A percentile compares a stretch with the other conserved stretches of the same genome.
These are phyloP conservation scores for Fusarium begoniae DNA, from an alignment of 2,329 filamentous ascomycete species.

Conservation along the genomic window DNA sequence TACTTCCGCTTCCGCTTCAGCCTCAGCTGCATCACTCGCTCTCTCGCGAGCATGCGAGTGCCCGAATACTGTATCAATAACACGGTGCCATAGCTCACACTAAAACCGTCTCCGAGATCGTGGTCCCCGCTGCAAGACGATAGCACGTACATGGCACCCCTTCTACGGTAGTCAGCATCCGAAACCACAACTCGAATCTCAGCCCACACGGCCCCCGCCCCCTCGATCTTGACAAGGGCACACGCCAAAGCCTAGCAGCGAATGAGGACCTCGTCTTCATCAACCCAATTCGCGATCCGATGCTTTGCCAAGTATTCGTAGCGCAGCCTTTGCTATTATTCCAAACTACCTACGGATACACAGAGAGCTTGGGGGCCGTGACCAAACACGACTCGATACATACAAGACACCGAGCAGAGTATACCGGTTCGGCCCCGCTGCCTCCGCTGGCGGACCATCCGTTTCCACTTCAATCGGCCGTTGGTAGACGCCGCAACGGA, in stretches of 20 bases:
- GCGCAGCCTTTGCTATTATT: not conserved
- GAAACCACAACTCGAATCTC: slow-evolving; percentile 43
- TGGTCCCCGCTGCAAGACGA: slow-evolving; percentile 4
- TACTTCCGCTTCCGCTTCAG: slow-evolving; percentile 15
- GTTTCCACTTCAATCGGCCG: slow-evolving; percentile 36
- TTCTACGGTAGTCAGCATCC: slow-evolving; percentile 35
- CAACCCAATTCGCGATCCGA: slow-evolving; percentile 4
- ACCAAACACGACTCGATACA: not conserved
- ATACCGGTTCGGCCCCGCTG: slow-evolving; percentile 33
- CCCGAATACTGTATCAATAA: not conserved
- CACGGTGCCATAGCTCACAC: slow-evolving; percentile 13
- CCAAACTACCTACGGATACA: not conserved
- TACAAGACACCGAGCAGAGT: not conserved
- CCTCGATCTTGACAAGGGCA: slow-evolving; percentile 39
- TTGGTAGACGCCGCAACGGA: slow-evolving; percentile 17
- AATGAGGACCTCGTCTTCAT: slow-evolving; percentile 24
- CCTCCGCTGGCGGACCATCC: slow-evolving; percentile 31
- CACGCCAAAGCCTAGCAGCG: slow-evolving; percentile 14
- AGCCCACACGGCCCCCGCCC: slow-evolving; percentile 39
- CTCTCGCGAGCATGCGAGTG: not conserved
- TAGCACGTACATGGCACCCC: slow-evolving; percentile 4
- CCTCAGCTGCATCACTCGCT: not conserved
- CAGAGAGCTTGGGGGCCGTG: not conserved
- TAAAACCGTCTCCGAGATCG: slow-evolving; percentile 20
- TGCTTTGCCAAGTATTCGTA: slow-evolving; percentile 4